Evolutionary conservation across 768 basidiomycete species (phyloP).

Genomic region (Amanita polypyramis): DNA sequence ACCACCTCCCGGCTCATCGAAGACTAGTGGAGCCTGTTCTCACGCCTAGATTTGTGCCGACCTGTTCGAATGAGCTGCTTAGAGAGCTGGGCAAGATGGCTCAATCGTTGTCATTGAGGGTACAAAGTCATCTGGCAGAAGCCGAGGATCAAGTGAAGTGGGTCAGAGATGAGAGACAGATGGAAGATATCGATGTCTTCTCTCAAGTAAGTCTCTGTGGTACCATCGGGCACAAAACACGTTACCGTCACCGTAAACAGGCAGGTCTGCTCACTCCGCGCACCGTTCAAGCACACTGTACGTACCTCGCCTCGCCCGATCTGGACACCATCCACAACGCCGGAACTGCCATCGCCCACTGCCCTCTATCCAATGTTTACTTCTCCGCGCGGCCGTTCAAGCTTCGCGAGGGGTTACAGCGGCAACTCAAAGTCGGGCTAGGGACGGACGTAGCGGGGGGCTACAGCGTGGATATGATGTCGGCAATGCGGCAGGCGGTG

Average conservation of each 20-base stretch:
- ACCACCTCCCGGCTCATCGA: slow-evolving; percentile 29
- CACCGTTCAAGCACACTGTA: slow-evolving; percentile 85
- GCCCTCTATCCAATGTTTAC: slow-evolving; percentile 83
- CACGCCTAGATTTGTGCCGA: slow-evolving; percentile 86
- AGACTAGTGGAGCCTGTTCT: slow-evolving; percentile 71
- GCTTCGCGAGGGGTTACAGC: slow-evolving; percentile 58
- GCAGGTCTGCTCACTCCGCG: slow-evolving; percentile 46
- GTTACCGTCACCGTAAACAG: slow-evolving; percentile 27
- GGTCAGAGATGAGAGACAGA: slow-evolving; percentile 49
- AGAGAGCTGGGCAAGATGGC: slow-evolving; percentile 50
- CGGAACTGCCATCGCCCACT: slow-evolving; percentile 69
- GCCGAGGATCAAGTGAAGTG: slow-evolving; percentile 65
- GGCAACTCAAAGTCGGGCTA: slow-evolving; percentile 61
- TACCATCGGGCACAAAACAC: no score
- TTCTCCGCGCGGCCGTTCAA: slow-evolving; percentile 67
- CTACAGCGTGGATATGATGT: slow-evolving; percentile 71
- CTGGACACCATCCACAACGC: slow-evolving; percentile 36
- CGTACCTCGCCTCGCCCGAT: slow-evolving; percentile 49
- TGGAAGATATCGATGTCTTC: slow-evolving; percentile 69
- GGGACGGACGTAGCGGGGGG: slow-evolving; percentile 86
- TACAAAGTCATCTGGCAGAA: slow-evolving; percentile 83
- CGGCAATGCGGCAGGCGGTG: slow-evolving; percentile 72
- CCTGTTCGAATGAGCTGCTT: slow-evolving; percentile 69
- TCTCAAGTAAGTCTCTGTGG: slow-evolving; percentile 42
- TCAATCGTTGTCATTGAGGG: slow-evolving; percentile 28